phyloP scores from a whole-genome alignment of 2,329 filamentous ascomycete genomes.

The Sporothrix schenckii region DNA sequence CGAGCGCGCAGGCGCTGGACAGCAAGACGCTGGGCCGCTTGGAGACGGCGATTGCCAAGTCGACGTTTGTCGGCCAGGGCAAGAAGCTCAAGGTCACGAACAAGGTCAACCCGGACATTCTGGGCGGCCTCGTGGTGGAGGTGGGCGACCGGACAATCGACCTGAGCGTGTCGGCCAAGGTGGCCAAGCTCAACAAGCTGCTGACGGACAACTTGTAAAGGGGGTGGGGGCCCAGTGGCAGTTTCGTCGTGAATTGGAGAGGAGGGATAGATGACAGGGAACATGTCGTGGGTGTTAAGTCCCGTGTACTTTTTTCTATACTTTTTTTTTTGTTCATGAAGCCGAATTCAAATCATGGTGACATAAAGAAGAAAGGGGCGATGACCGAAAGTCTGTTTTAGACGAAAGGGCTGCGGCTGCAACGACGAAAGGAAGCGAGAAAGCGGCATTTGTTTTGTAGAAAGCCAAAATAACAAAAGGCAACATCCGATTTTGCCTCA shows the following conservation, averaged over 20 bases:
- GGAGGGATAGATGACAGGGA: not conserved
- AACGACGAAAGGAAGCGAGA: not conserved
- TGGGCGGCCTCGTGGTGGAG: conserved; percentile 93
- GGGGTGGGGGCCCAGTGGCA: too few species aligned
- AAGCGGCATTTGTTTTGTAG: conserved; percentile 27
- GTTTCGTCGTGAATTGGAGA: not conserved
- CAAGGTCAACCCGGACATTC: conserved; percentile 91
- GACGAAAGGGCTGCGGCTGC: not conserved
- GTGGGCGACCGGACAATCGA: conserved; percentile 98
- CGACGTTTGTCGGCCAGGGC: conserved; percentile 80
- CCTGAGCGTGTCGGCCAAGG: conserved; percentile 90
- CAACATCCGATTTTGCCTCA: conserved; percentile 18
- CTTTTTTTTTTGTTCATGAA: conserved; percentile 17
- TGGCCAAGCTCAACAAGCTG: conserved; percentile 99
- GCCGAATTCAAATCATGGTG: conserved; percentile 4
- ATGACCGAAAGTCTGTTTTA: not conserved
- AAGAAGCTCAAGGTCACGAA: conserved; percentile 97
- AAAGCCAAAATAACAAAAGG: conserved; percentile 14
- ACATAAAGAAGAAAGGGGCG: conserved; percentile 3
- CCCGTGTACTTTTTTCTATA: conserved; percentile 28
- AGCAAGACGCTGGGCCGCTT: conserved; percentile 81
- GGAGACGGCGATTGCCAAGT: conserved; percentile 87
- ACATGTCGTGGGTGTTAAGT: not conserved
- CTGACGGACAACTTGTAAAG: conserved; percentile 94
- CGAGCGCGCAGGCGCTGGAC: conserved; percentile 86